A percentile compares a stretch with the other conserved stretches of the same genome.
Evolutionary conservation across 2,329 filamentous ascomycete species (phyloP).

Genomic region (Pseudocercospora ulei): DNA sequence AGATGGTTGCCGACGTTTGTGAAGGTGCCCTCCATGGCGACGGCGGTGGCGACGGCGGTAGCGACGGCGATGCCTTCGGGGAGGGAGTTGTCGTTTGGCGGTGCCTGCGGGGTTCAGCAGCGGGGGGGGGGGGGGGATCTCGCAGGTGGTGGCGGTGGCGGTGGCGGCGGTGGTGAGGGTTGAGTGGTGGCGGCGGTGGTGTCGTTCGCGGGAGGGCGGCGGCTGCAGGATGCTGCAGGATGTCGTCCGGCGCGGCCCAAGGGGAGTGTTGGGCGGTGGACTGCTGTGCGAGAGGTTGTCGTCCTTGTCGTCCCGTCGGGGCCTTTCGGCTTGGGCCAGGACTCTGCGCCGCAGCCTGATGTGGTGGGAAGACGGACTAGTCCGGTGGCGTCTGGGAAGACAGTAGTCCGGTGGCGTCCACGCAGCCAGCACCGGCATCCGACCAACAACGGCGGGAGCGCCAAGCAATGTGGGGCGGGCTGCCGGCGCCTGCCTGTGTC

Average conservation of each 20-base stretch:
- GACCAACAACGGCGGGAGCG: too few relatives aligned
- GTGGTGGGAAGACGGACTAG: background rate
- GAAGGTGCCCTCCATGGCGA: slow-evolving; percentile 71
- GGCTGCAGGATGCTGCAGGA: slow-evolving; percentile 4
- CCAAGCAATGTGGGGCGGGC: background rate
- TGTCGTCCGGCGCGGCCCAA: too few relatives aligned
- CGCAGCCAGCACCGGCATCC: too few relatives aligned
- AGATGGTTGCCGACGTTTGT: slow-evolving; percentile 79
- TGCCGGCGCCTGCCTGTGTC: background rate
- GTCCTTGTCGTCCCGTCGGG: slow-evolving; percentile 9
- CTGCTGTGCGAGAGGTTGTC: slow-evolving; percentile 1
- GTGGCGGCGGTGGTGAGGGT: slow-evolving; percentile 1
- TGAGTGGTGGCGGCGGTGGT: slow-evolving; percentile 9
- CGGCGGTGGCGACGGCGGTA: slow-evolving; percentile 7
- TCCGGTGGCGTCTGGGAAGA: too few relatives aligned
- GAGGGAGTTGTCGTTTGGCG: background rate
- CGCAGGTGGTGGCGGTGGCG: background rate
- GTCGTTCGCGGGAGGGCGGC: slow-evolving; percentile 1
- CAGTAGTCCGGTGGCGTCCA: too few relatives aligned
- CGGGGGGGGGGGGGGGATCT: slow-evolving; percentile 2
- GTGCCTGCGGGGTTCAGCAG: background rate
- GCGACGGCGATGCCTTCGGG: slow-evolving; percentile 1
- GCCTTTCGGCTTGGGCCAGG: slow-evolving; percentile 7
- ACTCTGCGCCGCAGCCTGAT: slow-evolving; percentile 5
- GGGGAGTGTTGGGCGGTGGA: too few relatives aligned